These are phyloP conservation scores for Solanum medicagineum DNA, from an alignment of 257 asterid species.

Conservation along the genomic window DNA sequence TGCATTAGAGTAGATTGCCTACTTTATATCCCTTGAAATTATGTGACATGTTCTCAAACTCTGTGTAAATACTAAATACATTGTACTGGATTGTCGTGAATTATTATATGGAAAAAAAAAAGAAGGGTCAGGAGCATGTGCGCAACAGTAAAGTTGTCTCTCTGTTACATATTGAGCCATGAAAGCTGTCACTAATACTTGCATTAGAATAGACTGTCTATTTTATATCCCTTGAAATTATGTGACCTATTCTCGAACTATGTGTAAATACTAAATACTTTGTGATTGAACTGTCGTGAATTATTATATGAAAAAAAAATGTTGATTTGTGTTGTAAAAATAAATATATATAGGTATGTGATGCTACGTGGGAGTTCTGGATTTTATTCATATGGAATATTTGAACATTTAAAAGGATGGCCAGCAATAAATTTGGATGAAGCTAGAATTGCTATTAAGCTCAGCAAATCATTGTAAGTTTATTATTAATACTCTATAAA, in stretches of 20 bases:
- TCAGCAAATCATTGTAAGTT: slow-evolving; percentile 5
- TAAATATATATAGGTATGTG: slow-evolving; percentile 4
- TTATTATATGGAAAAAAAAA: not conserved
- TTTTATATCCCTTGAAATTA: no score
- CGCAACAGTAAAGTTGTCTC: no score
- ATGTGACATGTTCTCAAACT: no score
- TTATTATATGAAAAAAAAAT: not conserved
- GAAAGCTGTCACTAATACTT: no score
- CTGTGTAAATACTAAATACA: no score
- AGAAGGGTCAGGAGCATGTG: no score
- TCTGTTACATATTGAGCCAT: no score
- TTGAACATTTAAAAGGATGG: slow-evolving; percentile 22
- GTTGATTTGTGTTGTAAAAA: not conserved
- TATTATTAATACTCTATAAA: not conserved
- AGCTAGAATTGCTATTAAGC: slow-evolving; percentile 20
- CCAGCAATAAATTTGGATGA: slow-evolving; percentile 6
- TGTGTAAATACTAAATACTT: not conserved
- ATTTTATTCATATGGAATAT: slow-evolving; percentile 23
- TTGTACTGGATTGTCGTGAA: no score
- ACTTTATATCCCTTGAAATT: no score
- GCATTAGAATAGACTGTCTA: no score
- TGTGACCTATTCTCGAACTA: no score
- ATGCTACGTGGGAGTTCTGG: slow-evolving; percentile 17
- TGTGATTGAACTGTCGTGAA: not conserved
- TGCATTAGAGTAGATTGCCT: no score